Conservation (phyloP, 495 filamentous ascomycete genomes). For the Penicillium herquei region DNA sequence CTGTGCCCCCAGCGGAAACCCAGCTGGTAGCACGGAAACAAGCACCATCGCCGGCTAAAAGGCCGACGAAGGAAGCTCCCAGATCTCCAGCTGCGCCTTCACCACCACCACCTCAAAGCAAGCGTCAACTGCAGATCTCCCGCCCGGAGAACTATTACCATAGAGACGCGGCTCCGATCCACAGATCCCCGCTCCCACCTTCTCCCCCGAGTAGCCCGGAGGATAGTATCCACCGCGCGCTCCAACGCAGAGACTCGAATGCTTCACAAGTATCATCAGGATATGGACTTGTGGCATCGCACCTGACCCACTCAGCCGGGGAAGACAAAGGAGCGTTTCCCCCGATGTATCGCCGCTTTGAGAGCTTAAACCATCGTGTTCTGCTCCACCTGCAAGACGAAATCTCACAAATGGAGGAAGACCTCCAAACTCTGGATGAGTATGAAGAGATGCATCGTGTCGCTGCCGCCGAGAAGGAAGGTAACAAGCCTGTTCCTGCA, state of each 20-base stretch:
- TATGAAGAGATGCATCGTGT: slow-evolving; percentile 65
- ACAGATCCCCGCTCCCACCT: slow-evolving; percentile 31
- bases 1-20: slow-evolving; percentile 21
- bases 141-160: slow-evolving; percentile 34
- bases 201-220: slow-evolving; percentile 41
- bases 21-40: slow-evolving; percentile 18
- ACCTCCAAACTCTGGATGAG: slow-evolving; percentile 68
- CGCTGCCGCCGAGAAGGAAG: slow-evolving; percentile 50
- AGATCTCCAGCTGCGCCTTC: slow-evolving; percentile 9
- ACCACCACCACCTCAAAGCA: slow-evolving; percentile 1
- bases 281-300: slow-evolving; percentile 65
- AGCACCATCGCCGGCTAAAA: slow-evolving; percentile 17
- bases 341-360: slow-evolving; percentile 84
- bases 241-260: slow-evolving; percentile 24
- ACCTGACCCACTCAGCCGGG: slow-evolving; percentile 46
- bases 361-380: slow-evolving; percentile 78
- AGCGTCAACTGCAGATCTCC: slow-evolving; percentile 18
- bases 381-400: slow-evolving; percentile 87
- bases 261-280: slow-evolving; percentile 45
- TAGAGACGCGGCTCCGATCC: slow-evolving; percentile 19
- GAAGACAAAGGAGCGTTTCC: slow-evolving; percentile 43
- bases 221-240: slow-evolving; percentile 28
- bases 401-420: slow-evolving; percentile 73
- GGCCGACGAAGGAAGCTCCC: slow-evolving; percentile 16
- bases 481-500: slow-evolving; percentile 49